Conservation (phyloP, 139 green algal genomes). For the Ettlia oleoabundans region DNA sequence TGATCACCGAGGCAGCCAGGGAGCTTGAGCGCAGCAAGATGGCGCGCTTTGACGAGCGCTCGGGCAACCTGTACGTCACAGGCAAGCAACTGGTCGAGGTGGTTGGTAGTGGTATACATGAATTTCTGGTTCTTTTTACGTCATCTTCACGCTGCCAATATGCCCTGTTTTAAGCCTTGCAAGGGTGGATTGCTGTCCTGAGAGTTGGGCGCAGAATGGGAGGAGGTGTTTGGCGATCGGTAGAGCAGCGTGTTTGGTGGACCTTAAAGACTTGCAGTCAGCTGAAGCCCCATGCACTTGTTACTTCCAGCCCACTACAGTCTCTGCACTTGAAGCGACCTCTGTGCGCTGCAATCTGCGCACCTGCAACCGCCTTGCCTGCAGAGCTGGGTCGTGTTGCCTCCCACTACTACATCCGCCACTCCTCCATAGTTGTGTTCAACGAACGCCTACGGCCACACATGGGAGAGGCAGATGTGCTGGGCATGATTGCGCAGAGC, state of each 20-base stretch:
- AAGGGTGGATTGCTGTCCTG: too few relatives aligned
- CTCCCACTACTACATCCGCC: slow-evolving; percentile 92
- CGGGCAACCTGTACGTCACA: slow-evolving; percentile 90
- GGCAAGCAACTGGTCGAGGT: too few relatives aligned
- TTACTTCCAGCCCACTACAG: neutral
- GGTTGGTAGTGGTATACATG: too few relatives aligned
- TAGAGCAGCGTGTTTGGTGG: too few relatives aligned
- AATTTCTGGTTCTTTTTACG: too few relatives aligned
- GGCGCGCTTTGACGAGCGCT: slow-evolving; percentile 92
- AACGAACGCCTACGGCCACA: slow-evolving; percentile 84
- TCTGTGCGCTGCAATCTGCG: neutral
- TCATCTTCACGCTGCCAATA: too few relatives aligned
- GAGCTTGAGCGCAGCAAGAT: slow-evolving; percentile 82
- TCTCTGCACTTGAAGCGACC: neutral
- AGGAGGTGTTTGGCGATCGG: too few relatives aligned
- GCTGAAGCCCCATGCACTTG: neutral
- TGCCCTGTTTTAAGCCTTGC: too few relatives aligned
- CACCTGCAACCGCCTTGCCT: neutral
- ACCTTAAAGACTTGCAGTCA: too few relatives aligned
- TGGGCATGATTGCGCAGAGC: slow-evolving; percentile 85
- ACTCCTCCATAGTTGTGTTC: slow-evolving; percentile 84
- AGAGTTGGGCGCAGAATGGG: too few relatives aligned
- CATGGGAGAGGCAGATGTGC: slow-evolving; percentile 80
- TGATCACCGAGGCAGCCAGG: slow-evolving; percentile 78
- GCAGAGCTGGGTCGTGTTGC: slow-evolving; percentile 91